Evolutionary conservation across 2,329 filamentous ascomycete genomes (phyloP).

Genomic region (Alternaria sp.): DNA sequence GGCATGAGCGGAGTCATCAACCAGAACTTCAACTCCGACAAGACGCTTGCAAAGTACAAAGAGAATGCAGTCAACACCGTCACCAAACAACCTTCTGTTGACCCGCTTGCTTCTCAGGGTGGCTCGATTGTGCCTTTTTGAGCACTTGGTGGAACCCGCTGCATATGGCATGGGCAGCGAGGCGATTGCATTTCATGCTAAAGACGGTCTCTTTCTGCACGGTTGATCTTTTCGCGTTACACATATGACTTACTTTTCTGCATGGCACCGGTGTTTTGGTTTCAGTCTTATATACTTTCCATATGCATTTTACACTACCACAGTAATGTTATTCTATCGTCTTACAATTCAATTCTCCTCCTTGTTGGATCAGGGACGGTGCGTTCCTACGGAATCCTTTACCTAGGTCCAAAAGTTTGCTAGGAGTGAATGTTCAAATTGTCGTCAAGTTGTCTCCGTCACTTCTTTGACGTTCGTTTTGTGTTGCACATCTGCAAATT

Average conservation of each 20-base stretch:
- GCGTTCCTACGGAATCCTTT: too few relatives aligned
- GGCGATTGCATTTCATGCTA: neutral
- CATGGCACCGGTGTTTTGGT: neutral
- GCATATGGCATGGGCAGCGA: neutral
- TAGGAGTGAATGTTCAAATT: neutral
- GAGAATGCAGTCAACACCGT: slow-evolving; percentile 27
- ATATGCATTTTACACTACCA: neutral
- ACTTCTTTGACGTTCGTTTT: neutral
- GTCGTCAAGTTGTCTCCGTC: neutral
- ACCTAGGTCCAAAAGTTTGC: neutral
- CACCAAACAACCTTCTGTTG: slow-evolving; percentile 27
- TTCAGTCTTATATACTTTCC: neutral
- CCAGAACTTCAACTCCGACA: slow-evolving; percentile 37
- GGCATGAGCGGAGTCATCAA: slow-evolving; percentile 80
- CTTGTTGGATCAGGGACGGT: too few relatives aligned
- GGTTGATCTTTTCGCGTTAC: neutral
- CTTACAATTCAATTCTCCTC: too few relatives aligned
- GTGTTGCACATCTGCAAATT: neutral
- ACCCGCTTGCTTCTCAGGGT: slow-evolving; percentile 23
- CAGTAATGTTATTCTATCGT: neutral
- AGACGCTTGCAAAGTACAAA: slow-evolving; percentile 40
- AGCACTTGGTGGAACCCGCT: neutral
- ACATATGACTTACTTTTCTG: neutral
- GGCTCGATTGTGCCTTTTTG: slow-evolving; percentile 34
- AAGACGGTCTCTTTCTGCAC: neutral